phyloP scores from a whole-genome alignment of 163 green algal genomes.

The Scenedesmus sp. region DNA sequence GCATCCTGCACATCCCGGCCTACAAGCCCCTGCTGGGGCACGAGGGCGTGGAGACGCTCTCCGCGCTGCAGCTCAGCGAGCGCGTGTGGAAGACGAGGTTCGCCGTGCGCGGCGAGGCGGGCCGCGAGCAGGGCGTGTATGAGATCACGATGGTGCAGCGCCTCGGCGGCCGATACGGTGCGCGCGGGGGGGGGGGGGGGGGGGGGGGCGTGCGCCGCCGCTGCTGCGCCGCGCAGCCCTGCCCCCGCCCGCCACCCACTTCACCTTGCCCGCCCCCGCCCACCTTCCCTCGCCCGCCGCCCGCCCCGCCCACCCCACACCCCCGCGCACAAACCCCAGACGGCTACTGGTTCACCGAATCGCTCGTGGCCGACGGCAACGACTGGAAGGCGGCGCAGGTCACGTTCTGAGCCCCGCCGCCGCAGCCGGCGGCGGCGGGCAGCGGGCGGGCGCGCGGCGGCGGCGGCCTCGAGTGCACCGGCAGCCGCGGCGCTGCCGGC shows the following conservation, averaged over 20 bases:
- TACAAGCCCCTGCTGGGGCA: slow-evolving; percentile 52
- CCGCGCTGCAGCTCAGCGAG: slow-evolving; percentile 24
- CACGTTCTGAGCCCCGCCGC: slow-evolving; percentile 40
- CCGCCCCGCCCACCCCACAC: neutral
- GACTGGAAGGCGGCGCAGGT: slow-evolving; percentile 37
- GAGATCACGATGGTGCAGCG: slow-evolving; percentile 43
- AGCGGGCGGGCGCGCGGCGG: too few relatives aligned
- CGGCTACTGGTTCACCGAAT: slow-evolving; percentile 58
- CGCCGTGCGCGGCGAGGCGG: slow-evolving; percentile 14
- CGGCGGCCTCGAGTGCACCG: too few relatives aligned
- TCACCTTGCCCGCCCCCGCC: neutral
- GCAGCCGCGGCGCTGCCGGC: too few relatives aligned
- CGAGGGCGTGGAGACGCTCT: too few relatives aligned
- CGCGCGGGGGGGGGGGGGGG: neutral
- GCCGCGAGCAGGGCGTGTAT: slow-evolving; percentile 36
- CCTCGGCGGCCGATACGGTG: slow-evolving; percentile 38
- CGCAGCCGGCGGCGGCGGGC: too few relatives aligned
- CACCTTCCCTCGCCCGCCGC: neutral
- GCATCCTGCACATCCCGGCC: slow-evolving; percentile 65
- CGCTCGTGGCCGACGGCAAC: slow-evolving; percentile 35
- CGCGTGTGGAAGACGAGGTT: slow-evolving; percentile 22
- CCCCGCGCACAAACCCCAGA: slow-evolving; percentile 34
- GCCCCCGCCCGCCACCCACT: neutral
- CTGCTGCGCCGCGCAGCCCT: neutral
- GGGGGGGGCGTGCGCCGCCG: too few relatives aligned